phyloP scores from a whole-genome alignment of 192 early-diverging fungal genomes.

The Lunasporangiospora selenospora region DNA sequence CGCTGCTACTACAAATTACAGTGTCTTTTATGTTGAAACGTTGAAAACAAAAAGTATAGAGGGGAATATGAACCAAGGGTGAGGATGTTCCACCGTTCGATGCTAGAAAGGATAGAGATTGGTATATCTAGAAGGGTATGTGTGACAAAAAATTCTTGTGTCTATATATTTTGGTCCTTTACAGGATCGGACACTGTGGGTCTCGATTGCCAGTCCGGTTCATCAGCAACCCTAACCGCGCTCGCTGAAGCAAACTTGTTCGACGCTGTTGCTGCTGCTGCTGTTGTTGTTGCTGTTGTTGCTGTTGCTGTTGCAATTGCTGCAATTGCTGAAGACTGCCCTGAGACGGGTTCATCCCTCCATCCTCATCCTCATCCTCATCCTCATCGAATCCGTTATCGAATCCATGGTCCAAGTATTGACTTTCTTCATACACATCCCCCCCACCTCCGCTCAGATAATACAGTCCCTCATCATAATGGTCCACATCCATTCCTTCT shows the following conservation, averaged over 20 bases:
- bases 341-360: constrained; percentile 11
- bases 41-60: background rate
- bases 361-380: constrained; percentile 14
- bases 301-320: no score
- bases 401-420: no score
- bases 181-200: constrained; percentile 7
- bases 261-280: constrained; percentile 12
- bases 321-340: constrained; percentile 35
- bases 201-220: background rate
- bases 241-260: constrained; percentile 16
- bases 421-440: no score
- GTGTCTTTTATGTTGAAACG: constrained; percentile 14
- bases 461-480: constrained; percentile 4
- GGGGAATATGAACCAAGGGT: background rate
- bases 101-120: constrained; percentile 17
- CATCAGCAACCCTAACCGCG: constrained; percentile 19
- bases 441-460: no score
- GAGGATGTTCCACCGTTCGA: background rate
- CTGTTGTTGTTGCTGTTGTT: constrained; percentile 38
- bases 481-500: background rate
- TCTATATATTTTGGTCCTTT: background rate
- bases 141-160: background rate
- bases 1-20: constrained; percentile 17
- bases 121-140: background rate
- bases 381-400: no score